These are phyloP conservation scores for Rhodotorula babjevae DNA, from an alignment of 768 basidiomycete genomes.

Conservation along the genomic window DNA sequence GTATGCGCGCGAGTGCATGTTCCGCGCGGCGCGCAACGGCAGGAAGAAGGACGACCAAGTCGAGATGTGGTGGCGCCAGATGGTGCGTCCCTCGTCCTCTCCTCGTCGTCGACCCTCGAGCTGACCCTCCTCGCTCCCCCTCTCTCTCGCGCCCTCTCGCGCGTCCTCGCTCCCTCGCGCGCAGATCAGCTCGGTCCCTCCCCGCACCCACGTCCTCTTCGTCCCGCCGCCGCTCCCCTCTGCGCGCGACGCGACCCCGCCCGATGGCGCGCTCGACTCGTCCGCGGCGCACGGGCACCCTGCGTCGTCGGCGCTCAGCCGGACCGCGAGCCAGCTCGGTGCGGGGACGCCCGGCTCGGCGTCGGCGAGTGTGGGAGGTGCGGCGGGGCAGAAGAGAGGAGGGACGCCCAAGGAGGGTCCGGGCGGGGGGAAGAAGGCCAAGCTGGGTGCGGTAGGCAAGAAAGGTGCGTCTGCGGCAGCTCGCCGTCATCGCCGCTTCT, in stretches of 20 bases:
- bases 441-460: background rate
- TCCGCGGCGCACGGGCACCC: background rate
- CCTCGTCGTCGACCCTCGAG: background rate
- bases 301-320: background rate
- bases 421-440: background rate
- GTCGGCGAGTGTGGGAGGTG: too few relatives aligned
- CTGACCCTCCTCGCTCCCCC: fast-evolving
- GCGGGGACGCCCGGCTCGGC: background rate
- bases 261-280: background rate
- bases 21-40: conserved; percentile 14
- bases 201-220: conserved; percentile 17
- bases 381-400: background rate
- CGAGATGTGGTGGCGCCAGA: conserved; percentile 27
- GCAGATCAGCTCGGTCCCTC: conserved; percentile 24
- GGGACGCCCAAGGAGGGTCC: background rate
- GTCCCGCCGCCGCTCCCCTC: background rate
- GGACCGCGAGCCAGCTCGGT: background rate
- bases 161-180: too few relatives aligned
- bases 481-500: too few relatives aligned
- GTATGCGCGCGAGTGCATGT: conserved; percentile 11
- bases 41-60: conserved; percentile 6
- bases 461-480: background rate
- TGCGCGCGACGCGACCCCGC: background rate
- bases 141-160: too few relatives aligned
- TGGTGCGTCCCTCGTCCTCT: background rate